Conservation (phyloP, 1,284 basidiomycete species). For the Thelephora terrestris region DNA sequence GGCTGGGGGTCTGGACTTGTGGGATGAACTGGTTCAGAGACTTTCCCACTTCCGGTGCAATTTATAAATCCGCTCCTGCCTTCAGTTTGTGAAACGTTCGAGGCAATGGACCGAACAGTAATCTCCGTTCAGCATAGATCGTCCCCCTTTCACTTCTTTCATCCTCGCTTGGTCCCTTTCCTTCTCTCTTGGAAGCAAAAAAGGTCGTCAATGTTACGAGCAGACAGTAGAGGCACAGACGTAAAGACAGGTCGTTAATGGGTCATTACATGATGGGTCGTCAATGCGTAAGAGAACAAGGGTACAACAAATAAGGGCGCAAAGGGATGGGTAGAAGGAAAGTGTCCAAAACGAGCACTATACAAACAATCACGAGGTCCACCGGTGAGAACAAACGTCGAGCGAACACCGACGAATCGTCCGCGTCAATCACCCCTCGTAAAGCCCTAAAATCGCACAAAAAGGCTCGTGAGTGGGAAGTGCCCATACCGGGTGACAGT, state of each 20-base stretch:
- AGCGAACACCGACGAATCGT: not conserved
- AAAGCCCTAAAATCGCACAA: too few species aligned
- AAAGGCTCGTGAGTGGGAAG: too few species aligned
- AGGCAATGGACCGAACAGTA: not conserved
- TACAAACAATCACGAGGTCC: conserved; percentile 1
- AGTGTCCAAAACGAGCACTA: not conserved
- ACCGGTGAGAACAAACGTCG: not conserved
- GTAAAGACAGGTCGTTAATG: conserved; percentile 12
- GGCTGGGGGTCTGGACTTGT: too few species aligned
- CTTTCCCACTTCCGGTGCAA: too few species aligned
- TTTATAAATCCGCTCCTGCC: too few species aligned
- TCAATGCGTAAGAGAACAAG: conserved; percentile 6
- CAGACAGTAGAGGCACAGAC: conserved; percentile 4
- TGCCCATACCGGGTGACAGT: not conserved
- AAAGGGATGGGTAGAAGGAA: conserved; percentile 3
- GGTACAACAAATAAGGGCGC: conserved; percentile 7
- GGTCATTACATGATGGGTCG: conserved; percentile 9
- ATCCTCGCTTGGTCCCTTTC: not conserved
- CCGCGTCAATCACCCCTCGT: too few species aligned
- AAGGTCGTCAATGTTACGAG: conserved; percentile 2
- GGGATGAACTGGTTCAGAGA: too few species aligned
- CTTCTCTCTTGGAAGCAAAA: not conserved
- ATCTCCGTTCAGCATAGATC: conserved; percentile 1
- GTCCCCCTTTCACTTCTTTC: not conserved
- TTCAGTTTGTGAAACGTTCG: too few species aligned